Percentiles rank a stretch among this genome's conserved stretches.
phyloP scores from a whole-genome alignment of 345 rosid genomes.

The Pelargonium nanum region DNA sequence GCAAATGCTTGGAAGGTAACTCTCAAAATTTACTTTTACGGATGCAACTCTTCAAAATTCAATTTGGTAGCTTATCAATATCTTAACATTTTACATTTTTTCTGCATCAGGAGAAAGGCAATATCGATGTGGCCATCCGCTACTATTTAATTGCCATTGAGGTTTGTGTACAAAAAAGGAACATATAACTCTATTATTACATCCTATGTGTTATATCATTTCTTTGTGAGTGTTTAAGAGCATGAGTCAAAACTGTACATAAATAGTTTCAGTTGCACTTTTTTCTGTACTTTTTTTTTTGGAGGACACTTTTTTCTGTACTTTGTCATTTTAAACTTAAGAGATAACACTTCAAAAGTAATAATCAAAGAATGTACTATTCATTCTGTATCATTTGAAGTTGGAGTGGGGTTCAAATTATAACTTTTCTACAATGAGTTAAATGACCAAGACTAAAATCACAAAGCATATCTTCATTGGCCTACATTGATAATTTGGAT shows the following conservation, averaged over 20 bases:
- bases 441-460: too few relatives aligned
- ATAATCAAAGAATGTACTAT: too few relatives aligned
- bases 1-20: conserved; percentile 98
- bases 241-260: too few relatives aligned
- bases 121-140: conserved; percentile 79
- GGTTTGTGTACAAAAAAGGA: conserved; percentile 52
- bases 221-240: background rate
- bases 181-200: background rate
- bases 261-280: too few relatives aligned
- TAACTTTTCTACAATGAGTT: too few relatives aligned
- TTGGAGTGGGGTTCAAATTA: too few relatives aligned
- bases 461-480: too few relatives aligned
- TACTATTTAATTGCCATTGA: conserved; percentile 91
- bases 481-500: too few relatives aligned
- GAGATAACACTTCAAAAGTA: too few relatives aligned
- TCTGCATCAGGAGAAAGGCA: conserved; percentile 81
- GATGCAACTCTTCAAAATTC: background rate
- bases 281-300: background rate
- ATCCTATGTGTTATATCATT: too few relatives aligned
- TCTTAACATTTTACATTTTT: background rate
- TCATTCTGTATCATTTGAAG: too few relatives aligned
- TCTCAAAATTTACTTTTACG: background rate
- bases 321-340: conserved; percentile 2
- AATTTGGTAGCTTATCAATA: background rate
- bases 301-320: background rate